phyloP scores from a whole-genome alignment of 768 basidiomycete genomes.

The Fibroporia radiculosa region DNA sequence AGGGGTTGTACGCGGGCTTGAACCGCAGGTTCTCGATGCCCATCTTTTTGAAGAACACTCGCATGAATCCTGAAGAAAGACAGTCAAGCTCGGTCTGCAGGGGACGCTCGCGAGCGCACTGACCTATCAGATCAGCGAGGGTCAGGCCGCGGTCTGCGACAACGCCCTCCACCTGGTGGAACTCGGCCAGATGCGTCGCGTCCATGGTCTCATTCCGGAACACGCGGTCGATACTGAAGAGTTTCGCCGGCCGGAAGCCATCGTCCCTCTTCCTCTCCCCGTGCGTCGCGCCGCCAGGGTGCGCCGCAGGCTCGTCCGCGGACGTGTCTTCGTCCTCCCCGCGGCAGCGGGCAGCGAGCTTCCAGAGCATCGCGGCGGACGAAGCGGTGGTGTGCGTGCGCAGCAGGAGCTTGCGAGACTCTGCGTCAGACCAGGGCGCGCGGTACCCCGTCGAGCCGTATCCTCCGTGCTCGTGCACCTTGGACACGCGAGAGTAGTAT shows the following conservation, averaged over 20 bases:
- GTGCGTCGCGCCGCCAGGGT: conserved; percentile 16
- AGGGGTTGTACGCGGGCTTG: conserved; percentile 99
- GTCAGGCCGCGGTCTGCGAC: conserved; percentile 92
- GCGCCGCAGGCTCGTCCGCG: conserved; percentile 20
- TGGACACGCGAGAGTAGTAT: conserved; percentile 81
- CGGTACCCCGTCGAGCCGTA: conserved; percentile 95
- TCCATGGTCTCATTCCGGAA: conserved; percentile 99
- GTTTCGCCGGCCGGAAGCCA: conserved; percentile 84
- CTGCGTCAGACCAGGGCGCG: conserved; percentile 90
- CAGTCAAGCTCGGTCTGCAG: background rate
- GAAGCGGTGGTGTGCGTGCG: conserved; percentile 97
- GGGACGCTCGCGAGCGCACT: conserved; percentile 13
- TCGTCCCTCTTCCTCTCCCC: conserved; percentile 34
- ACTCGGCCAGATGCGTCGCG: conserved; percentile 96
- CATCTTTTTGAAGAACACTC: conserved; percentile 97
- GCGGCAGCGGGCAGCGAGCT: conserved; percentile 79
- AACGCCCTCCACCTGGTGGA: conserved; percentile 99
- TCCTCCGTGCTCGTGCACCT: conserved; percentile 79
- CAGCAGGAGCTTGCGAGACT: conserved; percentile 86
- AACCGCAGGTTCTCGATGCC: conserved; percentile 90
- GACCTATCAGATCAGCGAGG: conserved; percentile 91
- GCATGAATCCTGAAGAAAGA: conserved; percentile 71
- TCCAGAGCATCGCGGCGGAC: conserved; percentile 89
- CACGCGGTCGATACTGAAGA: conserved; percentile 97
- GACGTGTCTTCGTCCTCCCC: conserved; percentile 41